Percentiles rank a stretch among this genome's conserved stretches.
These are phyloP conservation scores for Pistacia integerrima DNA, from an alignment of 345 rosid genomes.

Conservation along the genomic window DNA sequence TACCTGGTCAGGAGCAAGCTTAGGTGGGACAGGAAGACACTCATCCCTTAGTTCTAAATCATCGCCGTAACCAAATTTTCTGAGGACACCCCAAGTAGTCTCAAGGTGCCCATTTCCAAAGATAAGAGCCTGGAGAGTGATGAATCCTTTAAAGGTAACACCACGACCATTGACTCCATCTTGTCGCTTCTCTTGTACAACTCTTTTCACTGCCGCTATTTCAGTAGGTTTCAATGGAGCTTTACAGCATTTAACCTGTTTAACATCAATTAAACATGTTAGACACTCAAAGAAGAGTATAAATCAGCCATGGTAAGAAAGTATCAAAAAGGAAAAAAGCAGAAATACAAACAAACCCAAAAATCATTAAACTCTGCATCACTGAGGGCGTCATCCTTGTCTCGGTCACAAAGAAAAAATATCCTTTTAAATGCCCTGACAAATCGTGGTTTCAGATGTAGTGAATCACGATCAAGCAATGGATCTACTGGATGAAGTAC, in stretches of 20 bases:
- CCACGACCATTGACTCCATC: conserved; percentile 80
- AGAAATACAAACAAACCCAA: conserved; percentile 48
- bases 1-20: conserved; percentile 81
- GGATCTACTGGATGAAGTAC: conserved; percentile 86
- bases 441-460: conserved; percentile 63
- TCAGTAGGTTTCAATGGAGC: conserved; percentile 78
- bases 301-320: conserved; percentile 15
- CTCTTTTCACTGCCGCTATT: conserved; percentile 69
- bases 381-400: conserved; percentile 80
- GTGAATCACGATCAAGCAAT: conserved; percentile 75
- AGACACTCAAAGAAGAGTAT: conserved; percentile 12
- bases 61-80: conserved; percentile 76
- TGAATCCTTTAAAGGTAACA: conserved; percentile 75
- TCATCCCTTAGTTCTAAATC: conserved; percentile 65
- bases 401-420: conserved; percentile 71
- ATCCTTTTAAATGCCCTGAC: conserved; percentile 76
- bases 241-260: conserved; percentile 73
- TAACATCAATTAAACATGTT: conserved; percentile 21
- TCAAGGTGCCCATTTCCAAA: conserved; percentile 80
- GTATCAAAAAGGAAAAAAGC: conserved; percentile 3
- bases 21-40: conserved; percentile 55
- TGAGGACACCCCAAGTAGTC: conserved; percentile 80
- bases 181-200: conserved; percentile 76
- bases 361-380: conserved; percentile 82
- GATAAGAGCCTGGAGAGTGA: conserved; percentile 72